phyloP scores from a whole-genome alignment of 2,329 filamentous ascomycete species.

The Phaeosphaeria sp. region DNA sequence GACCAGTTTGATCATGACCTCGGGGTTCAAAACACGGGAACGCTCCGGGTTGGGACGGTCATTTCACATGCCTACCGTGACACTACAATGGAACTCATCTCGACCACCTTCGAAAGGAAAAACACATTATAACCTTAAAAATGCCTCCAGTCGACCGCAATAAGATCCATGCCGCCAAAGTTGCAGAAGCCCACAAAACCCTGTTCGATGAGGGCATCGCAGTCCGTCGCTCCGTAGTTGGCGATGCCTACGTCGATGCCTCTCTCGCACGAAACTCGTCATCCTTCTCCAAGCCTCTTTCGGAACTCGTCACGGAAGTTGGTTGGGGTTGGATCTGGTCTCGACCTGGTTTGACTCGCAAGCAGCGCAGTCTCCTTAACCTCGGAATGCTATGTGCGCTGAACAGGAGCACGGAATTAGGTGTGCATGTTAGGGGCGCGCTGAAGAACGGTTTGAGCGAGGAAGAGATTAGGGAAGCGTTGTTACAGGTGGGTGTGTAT shows the following conservation, averaged over 20 bases:
- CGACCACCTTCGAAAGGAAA: too few relatives aligned
- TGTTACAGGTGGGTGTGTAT: slow-evolving; percentile 54
- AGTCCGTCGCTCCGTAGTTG: slow-evolving; percentile 45
- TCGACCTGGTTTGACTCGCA: slow-evolving; percentile 54
- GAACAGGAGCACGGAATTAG: slow-evolving; percentile 63
- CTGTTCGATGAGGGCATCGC: slow-evolving; percentile 22
- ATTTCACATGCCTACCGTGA: background rate
- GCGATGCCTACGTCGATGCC: slow-evolving; percentile 62
- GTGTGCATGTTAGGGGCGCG: slow-evolving; percentile 64
- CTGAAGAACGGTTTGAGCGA: slow-evolving; percentile 66
- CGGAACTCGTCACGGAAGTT: slow-evolving; percentile 65
- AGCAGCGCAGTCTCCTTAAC: slow-evolving; percentile 62
- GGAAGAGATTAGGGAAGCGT: slow-evolving; percentile 63
- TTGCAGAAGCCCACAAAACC: slow-evolving; percentile 16
- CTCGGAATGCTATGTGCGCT: slow-evolving; percentile 66
- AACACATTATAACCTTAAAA: too few relatives aligned
- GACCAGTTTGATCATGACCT: background rate
- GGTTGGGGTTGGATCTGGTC: slow-evolving; percentile 68
- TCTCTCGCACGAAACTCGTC: slow-evolving; percentile 59
- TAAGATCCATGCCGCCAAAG: slow-evolving; percentile 4
- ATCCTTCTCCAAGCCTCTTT: slow-evolving; percentile 62
- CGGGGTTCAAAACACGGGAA: background rate
- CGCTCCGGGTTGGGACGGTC: background rate
- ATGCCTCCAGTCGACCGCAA: slow-evolving; percentile 5
- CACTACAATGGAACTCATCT: background rate